phyloP scores from a whole-genome alignment of 805 yeast species.

The Cyberlindnera saturnus region DNA sequence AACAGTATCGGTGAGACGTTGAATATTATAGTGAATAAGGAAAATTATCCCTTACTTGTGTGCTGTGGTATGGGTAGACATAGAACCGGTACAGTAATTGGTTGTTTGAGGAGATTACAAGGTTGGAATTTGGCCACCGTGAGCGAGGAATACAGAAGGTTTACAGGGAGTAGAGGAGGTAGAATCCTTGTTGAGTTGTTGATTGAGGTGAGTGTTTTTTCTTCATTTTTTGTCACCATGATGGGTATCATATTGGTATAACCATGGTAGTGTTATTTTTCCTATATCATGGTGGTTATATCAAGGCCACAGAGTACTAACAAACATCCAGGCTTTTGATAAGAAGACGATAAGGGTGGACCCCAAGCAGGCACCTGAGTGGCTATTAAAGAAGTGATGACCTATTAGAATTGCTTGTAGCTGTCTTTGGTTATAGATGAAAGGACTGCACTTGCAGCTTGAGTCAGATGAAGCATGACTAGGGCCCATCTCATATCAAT shows the following conservation, averaged over 20 bases:
- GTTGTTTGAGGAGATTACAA: constrained; percentile 85
- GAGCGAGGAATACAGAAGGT: constrained; percentile 88
- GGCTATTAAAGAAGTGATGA: constrained; percentile 28
- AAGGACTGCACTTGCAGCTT: too few relatives aligned
- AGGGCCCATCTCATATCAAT: too few relatives aligned
- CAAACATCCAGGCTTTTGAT: constrained; percentile 42
- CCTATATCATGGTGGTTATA: too few relatives aligned
- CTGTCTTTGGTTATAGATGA: not conserved
- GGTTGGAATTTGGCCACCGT: constrained; percentile 96
- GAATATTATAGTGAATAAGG: constrained; percentile 62
- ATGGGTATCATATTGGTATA: too few relatives aligned
- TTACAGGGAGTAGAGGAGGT: constrained; percentile 90
- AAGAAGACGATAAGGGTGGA: constrained; percentile 37
- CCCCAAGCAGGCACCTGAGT: constrained; percentile 38
- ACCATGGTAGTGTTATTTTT: too few relatives aligned
- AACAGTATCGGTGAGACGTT: constrained; percentile 73
- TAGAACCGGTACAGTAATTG: constrained; percentile 94
- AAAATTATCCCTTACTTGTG: constrained; percentile 79
- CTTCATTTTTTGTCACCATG: too few relatives aligned
- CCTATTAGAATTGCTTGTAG: not conserved
- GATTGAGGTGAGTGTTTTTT: constrained; percentile 39
- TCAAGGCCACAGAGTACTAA: not conserved
- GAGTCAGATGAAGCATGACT: too few relatives aligned
- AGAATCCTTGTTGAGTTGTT: constrained; percentile 85
- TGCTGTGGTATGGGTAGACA: constrained; percentile 99